Evolutionary conservation across 2,329 filamentous ascomycete genomes (phyloP).

Genomic region (Thielaviopsis musarum): DNA sequence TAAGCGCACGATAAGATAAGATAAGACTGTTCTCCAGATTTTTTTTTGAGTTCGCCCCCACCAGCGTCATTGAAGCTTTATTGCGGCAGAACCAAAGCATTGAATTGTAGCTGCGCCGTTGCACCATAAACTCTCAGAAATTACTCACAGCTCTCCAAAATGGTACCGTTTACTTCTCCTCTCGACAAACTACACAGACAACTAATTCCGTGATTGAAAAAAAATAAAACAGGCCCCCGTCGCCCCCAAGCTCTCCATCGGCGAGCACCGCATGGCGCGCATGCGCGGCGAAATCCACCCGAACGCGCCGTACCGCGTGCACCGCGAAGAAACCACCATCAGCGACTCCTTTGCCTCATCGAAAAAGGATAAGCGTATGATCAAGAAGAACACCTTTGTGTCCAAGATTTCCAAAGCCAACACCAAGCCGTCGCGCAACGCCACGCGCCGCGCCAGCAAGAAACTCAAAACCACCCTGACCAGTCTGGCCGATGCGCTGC

Average conservation of each 20-base stretch:
- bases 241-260: constrained; percentile 38
- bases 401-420: constrained; percentile 52
- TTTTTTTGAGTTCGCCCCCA: background rate
- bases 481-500: constrained; percentile 64
- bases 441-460: constrained; percentile 45
- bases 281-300: constrained; percentile 31
- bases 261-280: constrained; percentile 36
- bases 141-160: background rate
- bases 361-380: constrained; percentile 70
- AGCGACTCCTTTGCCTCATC: constrained; percentile 46
- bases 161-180: background rate
- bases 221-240: constrained; percentile 14
- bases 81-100: background rate
- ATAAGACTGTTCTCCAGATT: background rate
- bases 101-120: background rate
- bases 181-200: background rate
- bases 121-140: background rate
- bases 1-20: background rate
- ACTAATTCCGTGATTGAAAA: background rate
- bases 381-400: constrained; percentile 68
- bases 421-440: constrained; percentile 38
- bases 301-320: constrained; percentile 33
- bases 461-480: constrained; percentile 64
- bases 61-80: background rate
- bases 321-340: constrained; percentile 33